Conservation (phyloP, 768 basidiomycete species). For the Rossbeevera mucosa region DNA sequence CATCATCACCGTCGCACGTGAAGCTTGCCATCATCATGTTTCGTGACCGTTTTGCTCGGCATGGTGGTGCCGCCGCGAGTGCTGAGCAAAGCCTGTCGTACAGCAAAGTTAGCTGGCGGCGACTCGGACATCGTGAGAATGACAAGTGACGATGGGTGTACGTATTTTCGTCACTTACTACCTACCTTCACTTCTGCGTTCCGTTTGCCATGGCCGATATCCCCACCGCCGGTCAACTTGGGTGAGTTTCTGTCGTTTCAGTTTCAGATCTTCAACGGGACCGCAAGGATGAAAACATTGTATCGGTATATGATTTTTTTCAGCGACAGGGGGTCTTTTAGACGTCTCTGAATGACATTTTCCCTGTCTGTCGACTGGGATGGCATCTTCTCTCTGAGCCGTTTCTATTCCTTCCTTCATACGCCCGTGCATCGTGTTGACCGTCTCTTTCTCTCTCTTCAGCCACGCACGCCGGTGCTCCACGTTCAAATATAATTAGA, state of each 20-base stretch:
- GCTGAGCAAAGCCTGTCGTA: background rate
- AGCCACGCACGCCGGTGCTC: background rate
- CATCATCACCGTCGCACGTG: background rate
- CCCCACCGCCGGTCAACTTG: too few relatives aligned
- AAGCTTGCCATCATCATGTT: background rate
- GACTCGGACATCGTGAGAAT: background rate
- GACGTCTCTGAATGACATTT: slow-evolving; percentile 28
- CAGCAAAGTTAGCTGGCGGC: too few relatives aligned
- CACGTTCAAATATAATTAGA: background rate
- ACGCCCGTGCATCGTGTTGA: slow-evolving; percentile 10
- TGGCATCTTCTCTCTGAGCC: slow-evolving; percentile 34
- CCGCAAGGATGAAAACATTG: slow-evolving; percentile 19
- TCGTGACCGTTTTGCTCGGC: background rate
- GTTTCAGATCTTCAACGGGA: background rate
- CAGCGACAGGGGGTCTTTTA: slow-evolving; percentile 25
- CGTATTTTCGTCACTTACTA: background rate
- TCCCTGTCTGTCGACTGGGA: slow-evolving; percentile 16
- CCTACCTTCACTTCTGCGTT: too few relatives aligned
- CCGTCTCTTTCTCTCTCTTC: background rate
- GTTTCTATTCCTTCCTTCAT: background rate
- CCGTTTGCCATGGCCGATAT: too few relatives aligned
- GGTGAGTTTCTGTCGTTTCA: background rate
- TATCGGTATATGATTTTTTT: slow-evolving; percentile 17
- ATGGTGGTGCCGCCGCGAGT: too few relatives aligned
- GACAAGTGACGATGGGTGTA: background rate